These are phyloP conservation scores for Hypholoma fasciculare DNA, from an alignment of 768 basidiomycete genomes.

Conservation along the genomic window DNA sequence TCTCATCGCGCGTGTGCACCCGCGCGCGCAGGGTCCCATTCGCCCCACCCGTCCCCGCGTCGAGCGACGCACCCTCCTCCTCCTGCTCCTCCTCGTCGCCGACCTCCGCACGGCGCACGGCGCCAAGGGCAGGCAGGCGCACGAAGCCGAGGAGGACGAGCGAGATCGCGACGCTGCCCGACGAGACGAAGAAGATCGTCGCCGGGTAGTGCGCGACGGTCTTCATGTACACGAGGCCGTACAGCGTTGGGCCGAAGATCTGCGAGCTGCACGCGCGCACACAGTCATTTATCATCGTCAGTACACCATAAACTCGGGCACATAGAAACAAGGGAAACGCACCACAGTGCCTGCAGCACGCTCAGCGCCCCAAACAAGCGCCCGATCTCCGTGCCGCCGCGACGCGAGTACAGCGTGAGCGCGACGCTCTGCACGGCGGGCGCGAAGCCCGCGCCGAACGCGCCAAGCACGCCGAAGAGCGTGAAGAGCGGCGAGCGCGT, in stretches of 20 bases:
- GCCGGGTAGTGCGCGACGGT: conserved; percentile 73
- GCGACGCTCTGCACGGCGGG: conserved; percentile 76
- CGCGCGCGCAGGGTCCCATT: background rate
- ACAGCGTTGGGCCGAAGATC: conserved; percentile 71
- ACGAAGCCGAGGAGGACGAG: conserved; percentile 49
- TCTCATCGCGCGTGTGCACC: conserved; percentile 2
- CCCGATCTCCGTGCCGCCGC: conserved; percentile 64
- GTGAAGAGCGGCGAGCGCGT: conserved; percentile 52
- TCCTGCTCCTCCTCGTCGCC: conserved; percentile 11
- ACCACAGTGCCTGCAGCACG: conserved; percentile 72
- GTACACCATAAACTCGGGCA: no score
- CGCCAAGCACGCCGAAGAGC: conserved; percentile 42
- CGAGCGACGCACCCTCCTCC: no score
- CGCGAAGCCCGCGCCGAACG: conserved; percentile 62
- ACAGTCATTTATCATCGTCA: background rate
- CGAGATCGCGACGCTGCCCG: conserved; percentile 37
- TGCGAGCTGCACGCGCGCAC: conserved; percentile 43
- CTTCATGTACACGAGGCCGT: conserved; percentile 66
- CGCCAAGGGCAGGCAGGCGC: conserved; percentile 29
- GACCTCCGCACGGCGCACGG: conserved; percentile 8
- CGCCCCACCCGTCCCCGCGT: background rate
- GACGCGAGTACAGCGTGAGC: conserved; percentile 59
- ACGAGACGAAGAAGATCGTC: conserved; percentile 65
- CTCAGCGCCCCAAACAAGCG: conserved; percentile 79
- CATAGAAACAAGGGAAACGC: conserved; percentile 9